Evolutionary conservation across 345 rosid genomes (phyloP), one percentile per base, ranked within the genome.

Genomic region (Carallia brachiata): DNA sequence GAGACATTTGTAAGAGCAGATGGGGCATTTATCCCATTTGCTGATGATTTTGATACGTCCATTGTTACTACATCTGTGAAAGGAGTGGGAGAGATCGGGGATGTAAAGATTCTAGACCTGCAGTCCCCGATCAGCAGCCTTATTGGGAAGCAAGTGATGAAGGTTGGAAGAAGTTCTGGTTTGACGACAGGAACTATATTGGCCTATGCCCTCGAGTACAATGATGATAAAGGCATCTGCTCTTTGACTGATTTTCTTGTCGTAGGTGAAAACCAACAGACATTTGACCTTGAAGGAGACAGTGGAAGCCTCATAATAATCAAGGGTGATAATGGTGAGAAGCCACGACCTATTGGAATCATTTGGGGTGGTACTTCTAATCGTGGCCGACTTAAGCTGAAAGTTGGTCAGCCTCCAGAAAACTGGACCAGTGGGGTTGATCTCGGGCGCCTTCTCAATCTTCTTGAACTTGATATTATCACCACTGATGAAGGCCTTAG

Each of bases 301-400:
- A 94, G 98, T 32, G 98, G 98, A 74, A 94, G 98, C 82, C 93
- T 94, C 70, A 91, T 94, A 72, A 87, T 94, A 70, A 84, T 94
- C 80, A 87, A 83, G 10, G 86, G 84, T 58, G 86, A 79, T 67
- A 78, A 79, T 63, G 83, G 77, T 4, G 89, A 88, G 79, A 91
- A 85, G 74, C 91, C 89, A 23, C 77, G 70, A 59, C 98, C 98
- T 55, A 88, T 91, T 66, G 98, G 98, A 81, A 94, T 94, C 71
- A 94, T 94, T 78, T 91, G 97, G 97, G 98, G 98, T 72, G 98
- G 98, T 64, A 94, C 98, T 19, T 97, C 96, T 52, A 91, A 93
- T 77, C 82, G 98, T n/a, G 97, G 98, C 53, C 82, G 96, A 73
- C 81, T 94, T 66, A 94, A 94, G 80, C 85, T 94, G 59, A 87